Conservation (phyloP, 1,139 yeast species). For the Chernovozyma aurita region DNA sequence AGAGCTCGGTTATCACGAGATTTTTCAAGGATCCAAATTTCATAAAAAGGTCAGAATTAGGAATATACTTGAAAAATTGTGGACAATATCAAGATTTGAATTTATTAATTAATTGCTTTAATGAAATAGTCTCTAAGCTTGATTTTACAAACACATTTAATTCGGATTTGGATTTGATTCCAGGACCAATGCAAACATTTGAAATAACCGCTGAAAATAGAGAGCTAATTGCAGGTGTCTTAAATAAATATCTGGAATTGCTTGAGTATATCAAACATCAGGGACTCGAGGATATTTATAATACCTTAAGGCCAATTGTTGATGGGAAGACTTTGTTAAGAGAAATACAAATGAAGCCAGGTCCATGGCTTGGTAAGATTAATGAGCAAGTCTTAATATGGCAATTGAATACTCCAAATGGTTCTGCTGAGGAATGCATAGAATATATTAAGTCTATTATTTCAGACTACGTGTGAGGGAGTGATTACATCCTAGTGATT, state of each 20-base stretch:
- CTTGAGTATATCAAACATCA: constrained; percentile 20
- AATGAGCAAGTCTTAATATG: constrained; percentile 55
- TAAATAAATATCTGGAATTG: constrained; percentile 31
- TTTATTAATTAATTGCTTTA: constrained; percentile 26
- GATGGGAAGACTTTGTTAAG: constrained; percentile 67
- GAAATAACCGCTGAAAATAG: constrained; percentile 2
- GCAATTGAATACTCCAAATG: constrained; percentile 71
- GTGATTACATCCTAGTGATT: too few species aligned
- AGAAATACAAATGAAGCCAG: constrained; percentile 58
- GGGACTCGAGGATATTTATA: constrained; percentile 38
- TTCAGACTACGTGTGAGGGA: not conserved
- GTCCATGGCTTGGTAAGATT: constrained; percentile 73
- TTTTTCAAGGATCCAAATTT: constrained; percentile 18
- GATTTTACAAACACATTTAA: constrained; percentile 1
- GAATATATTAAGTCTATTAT: constrained; percentile 29
- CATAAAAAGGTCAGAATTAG: constrained; percentile 53
- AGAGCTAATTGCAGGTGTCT: not conserved
- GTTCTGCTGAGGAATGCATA: constrained; percentile 50
- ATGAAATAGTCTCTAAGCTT: constrained; percentile 19
- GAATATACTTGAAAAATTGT: constrained; percentile 52
- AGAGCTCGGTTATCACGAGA: constrained; percentile 12
- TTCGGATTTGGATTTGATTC: constrained; percentile 10
- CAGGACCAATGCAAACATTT: constrained; percentile 5
- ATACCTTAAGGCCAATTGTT: constrained; percentile 45
- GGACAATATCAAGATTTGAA: constrained; percentile 50